Percentiles rank a stretch among this genome's conserved stretches.
Conservation (phyloP, 352 stramenopile species). For the Phytophthora foliorum region DNA sequence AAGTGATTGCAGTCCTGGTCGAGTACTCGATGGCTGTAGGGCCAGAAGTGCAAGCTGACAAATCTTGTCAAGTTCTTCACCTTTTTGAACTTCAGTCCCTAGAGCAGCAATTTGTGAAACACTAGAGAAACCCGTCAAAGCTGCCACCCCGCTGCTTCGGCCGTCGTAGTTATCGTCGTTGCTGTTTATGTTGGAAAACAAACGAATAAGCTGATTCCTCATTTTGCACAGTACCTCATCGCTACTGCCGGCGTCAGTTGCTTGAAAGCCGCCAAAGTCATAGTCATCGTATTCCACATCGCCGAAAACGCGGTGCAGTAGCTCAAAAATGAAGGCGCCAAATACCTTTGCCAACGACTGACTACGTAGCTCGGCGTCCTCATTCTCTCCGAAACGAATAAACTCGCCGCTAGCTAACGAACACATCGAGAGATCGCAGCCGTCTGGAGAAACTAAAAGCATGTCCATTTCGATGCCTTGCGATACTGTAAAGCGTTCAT, state of each 20-base stretch:
- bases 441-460: slow-evolving; percentile 43
- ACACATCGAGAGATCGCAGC: slow-evolving; percentile 37
- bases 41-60: slow-evolving; percentile 21
- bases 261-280: too few relatives aligned
- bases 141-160: too few relatives aligned
- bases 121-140: too few relatives aligned
- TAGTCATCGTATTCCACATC: neutral
- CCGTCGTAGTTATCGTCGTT: too few relatives aligned
- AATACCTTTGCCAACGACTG: slow-evolving; percentile 1
- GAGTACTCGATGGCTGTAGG: slow-evolving; percentile 20
- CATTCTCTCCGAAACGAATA: slow-evolving; percentile 12
- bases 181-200: neutral
- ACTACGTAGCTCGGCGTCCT: slow-evolving; percentile 5
- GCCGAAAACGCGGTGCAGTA: slow-evolving; percentile 7
- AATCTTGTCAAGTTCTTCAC: slow-evolving; percentile 19
- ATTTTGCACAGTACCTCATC: slow-evolving; percentile 16
- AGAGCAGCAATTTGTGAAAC: too few relatives aligned
- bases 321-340: slow-evolving; percentile 20
- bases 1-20: slow-evolving; percentile 21
- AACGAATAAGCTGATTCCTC: slow-evolving; percentile 15
- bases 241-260: neutral
- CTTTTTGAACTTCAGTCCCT: too few relatives aligned
- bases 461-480: slow-evolving; percentile 29
- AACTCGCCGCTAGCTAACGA: slow-evolving; percentile 23
- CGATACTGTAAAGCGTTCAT: slow-evolving; percentile 30